These are phyloP conservation scores for Setomelanomma holmii DNA, from an alignment of 2,329 filamentous ascomycete genomes.

Conservation along the genomic window DNA sequence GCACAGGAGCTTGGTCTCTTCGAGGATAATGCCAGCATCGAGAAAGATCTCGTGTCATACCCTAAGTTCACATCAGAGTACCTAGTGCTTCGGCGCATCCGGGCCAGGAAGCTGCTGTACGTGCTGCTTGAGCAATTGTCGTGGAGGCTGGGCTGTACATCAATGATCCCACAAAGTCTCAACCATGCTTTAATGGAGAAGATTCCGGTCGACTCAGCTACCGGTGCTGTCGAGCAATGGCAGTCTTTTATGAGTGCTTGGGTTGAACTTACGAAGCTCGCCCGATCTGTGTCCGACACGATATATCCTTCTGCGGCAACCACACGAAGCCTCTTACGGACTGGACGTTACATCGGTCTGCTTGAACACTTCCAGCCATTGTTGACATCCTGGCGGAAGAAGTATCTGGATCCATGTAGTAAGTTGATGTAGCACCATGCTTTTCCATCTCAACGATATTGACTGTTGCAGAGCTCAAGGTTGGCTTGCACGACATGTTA, in stretches of 20 bases:
- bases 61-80: constrained; percentile 40
- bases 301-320: constrained; percentile 57
- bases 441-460: no score
- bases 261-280: constrained; percentile 53
- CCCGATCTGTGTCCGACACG: constrained; percentile 61
- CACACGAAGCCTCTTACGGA: constrained; percentile 52
- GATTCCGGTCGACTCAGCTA: constrained; percentile 47
- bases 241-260: constrained; percentile 61
- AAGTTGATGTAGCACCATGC: no score
- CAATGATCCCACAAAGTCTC: constrained; percentile 58
- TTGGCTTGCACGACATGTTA: constrained; percentile 56
- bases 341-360: constrained; percentile 59
- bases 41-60: constrained; percentile 45
- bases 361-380: constrained; percentile 56
- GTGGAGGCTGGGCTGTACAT: constrained; percentile 60
- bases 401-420: constrained; percentile 49
- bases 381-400: constrained; percentile 50
- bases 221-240: constrained; percentile 55
- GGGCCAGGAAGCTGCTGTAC: constrained; percentile 45
- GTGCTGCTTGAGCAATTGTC: constrained; percentile 61
- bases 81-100: constrained; percentile 39
- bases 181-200: constrained; percentile 50
- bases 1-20: constrained; percentile 62
- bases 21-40: constrained; percentile 48
- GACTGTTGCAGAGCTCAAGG: constrained; percentile 40